phyloP scores from a whole-genome alignment of 2,329 filamentous ascomycete genomes.

The Colletotrichum lindemuthianum region DNA sequence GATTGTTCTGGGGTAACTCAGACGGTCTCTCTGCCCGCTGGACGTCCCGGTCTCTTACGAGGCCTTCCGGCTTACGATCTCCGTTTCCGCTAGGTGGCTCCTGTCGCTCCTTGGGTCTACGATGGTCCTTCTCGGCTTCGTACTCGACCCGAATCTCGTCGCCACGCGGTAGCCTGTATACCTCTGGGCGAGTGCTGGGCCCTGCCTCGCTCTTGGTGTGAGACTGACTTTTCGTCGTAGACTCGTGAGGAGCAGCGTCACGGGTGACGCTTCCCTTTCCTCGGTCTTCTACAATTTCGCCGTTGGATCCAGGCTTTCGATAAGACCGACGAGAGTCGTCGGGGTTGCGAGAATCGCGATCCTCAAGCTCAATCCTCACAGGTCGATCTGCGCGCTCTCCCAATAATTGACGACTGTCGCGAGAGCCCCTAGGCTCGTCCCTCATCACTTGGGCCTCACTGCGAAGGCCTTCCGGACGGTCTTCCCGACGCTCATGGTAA shows the following conservation, averaged over 20 bases:
- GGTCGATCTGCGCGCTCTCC: slow-evolving; percentile 40
- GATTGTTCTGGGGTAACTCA: slow-evolving; percentile 26
- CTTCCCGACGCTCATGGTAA: slow-evolving; percentile 40
- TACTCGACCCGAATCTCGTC: slow-evolving; percentile 37
- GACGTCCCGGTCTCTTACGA: slow-evolving; percentile 37
- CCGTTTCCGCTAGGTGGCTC: slow-evolving; percentile 38
- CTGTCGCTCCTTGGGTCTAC: slow-evolving; percentile 38
- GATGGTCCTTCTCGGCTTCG: slow-evolving; percentile 27
- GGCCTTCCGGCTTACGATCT: slow-evolving; percentile 34
- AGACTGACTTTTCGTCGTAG: slow-evolving; percentile 8
- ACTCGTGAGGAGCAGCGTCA: slow-evolving; percentile 43
- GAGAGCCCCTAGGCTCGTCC: slow-evolving; percentile 38
- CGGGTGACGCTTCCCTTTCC: slow-evolving; percentile 39
- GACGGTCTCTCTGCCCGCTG: slow-evolving; percentile 42
- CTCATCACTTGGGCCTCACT: slow-evolving; percentile 16
- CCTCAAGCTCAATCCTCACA: slow-evolving; percentile 34
- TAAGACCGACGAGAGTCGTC: slow-evolving; percentile 39
- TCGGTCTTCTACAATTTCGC: slow-evolving; percentile 37
- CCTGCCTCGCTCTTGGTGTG: not conserved
- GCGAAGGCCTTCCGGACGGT: slow-evolving; percentile 7
- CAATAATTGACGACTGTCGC: slow-evolving; percentile 42
- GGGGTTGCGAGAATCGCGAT: slow-evolving; percentile 46
- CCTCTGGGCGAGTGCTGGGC: slow-evolving; percentile 13
- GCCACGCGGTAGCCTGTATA: slow-evolving; percentile 30
- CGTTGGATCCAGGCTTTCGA: slow-evolving; percentile 28